Base-by-base conservation (phyloP, 2,329 filamentous ascomycete genomes). In the Cytospora piceae region DNA sequence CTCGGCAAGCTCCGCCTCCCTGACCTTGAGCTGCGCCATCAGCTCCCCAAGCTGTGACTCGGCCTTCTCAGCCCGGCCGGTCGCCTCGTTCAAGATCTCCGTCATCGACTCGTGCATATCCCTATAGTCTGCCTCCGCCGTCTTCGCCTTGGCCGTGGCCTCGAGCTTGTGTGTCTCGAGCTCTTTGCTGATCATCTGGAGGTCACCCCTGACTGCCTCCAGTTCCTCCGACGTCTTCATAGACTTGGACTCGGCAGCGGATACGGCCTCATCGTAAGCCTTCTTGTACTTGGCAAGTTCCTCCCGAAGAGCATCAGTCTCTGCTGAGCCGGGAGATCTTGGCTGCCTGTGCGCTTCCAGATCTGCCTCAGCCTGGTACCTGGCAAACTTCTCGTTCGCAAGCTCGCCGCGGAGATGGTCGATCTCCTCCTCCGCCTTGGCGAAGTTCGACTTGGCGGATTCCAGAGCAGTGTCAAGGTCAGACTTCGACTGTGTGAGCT, bases 31-130 rank as follows among this genome's bases (percentile, higher is more conserved):
- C 72, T 84, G 83, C 42, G 84, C 83, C 70, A 83, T 79, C 72
- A 83, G 73, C 70, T 85, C 80, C 63, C 81, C 80, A 34, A 81
- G 72, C 75, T 79, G 82, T 42, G 80, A 80, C 17, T 82, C 80
- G 46, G 78, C 78, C 65, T 81, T 78, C 67, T 82, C 84, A 59
- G 81, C 79, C 77, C 82, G 85, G 71, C 74, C 80, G 70, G 83
- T 80, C 60, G 84, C 83, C 71, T 88, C 86, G 73, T 88, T 86
- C 2, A 87, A 80, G 61, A 89, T 77, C 70, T 83, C 76, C 5
- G 83, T 87, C 79, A 89, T 81, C 67, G 83, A 86, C 60, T 89
- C 85, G 72, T 86, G 84, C 78, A 89, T 83, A 69, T 88, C 85
- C 72, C 84, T 82, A 75, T 87, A 88, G 73, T 88, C 85, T n/a